Evolutionary conservation across 1,284 basidiomycete species (phyloP).

Genomic region (Moesziomyces parantarcticus): DNA sequence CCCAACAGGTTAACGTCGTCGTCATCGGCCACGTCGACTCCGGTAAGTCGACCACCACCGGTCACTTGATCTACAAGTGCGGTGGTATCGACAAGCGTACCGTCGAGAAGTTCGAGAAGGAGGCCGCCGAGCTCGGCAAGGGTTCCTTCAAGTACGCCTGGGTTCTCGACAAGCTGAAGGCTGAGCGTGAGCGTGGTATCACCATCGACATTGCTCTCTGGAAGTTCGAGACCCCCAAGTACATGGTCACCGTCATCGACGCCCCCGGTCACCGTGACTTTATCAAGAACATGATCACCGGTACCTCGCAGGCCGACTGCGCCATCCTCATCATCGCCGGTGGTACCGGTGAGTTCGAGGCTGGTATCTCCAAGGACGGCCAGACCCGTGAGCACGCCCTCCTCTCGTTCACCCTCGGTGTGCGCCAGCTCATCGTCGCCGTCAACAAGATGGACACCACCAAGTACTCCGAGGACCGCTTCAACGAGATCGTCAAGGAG

Average conservation of each 20-base stretch:
- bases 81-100: slow-evolving; percentile 99
- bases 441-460: slow-evolving; percentile 99
- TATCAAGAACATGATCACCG: slow-evolving; percentile 85
- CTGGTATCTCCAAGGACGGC: slow-evolving; percentile 99
- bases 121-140: slow-evolving; percentile 99
- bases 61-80: slow-evolving; percentile 99
- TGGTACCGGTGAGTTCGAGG: slow-evolving; percentile 99
- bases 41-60: slow-evolving; percentile 98
- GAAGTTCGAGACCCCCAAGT: slow-evolving; percentile 69
- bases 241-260: slow-evolving; percentile 83
- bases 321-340: slow-evolving; percentile 99
- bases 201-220: slow-evolving; percentile 94
- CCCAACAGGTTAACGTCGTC: slow-evolving; percentile 67
- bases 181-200: slow-evolving; percentile 98
- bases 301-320: slow-evolving; percentile 99
- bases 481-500: slow-evolving; percentile 99
- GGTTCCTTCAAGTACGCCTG: slow-evolving; percentile 97
- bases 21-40: slow-evolving; percentile 69
- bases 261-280: slow-evolving; percentile 99
- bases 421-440: slow-evolving; percentile 99
- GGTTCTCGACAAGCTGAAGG: slow-evolving; percentile 99
- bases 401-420: slow-evolving; percentile 99
- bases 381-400: slow-evolving; percentile 99
- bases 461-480: slow-evolving; percentile 99
- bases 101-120: slow-evolving; percentile 99